Conservation (phyloP, 306 rosid genomes). For the Luffa aegyptiaca region DNA sequence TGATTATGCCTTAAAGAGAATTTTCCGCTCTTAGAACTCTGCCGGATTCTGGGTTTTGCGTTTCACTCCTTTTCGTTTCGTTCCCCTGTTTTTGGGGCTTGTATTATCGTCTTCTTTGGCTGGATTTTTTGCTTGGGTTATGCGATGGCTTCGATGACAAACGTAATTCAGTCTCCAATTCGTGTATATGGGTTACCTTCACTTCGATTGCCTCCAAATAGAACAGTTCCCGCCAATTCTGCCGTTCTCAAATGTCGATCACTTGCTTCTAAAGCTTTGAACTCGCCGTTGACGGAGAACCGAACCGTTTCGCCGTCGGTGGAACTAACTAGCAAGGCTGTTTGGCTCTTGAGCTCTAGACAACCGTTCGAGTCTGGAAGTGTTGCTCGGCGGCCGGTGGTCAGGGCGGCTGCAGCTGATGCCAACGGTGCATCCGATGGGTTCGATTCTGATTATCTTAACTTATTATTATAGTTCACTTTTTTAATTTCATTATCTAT, state of each 20-base stretch:
- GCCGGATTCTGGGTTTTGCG: not conserved
- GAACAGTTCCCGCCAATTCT: conserved; percentile 15
- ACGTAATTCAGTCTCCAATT: conserved; percentile 30
- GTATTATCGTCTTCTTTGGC: not conserved
- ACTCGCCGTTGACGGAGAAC: conserved; percentile 28
- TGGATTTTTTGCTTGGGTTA: not conserved
- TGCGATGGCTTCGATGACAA: conserved; percentile 31
- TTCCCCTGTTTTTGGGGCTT: not conserved
- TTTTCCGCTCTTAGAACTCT: not conserved
- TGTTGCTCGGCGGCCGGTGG: conserved; percentile 19
- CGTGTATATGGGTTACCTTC: conserved; percentile 23
- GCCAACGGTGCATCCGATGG: conserved; percentile 36
- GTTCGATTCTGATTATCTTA: conserved; percentile 16
- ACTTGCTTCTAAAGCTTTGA: conserved; percentile 15
- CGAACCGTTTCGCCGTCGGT: not conserved
- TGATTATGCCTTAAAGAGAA: not conserved
- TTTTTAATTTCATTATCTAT: not conserved
- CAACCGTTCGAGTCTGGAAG: conserved; percentile 26
- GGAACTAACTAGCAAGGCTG: conserved; percentile 14
- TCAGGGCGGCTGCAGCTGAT: conserved; percentile 43
- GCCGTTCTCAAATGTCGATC: conserved; percentile 20
- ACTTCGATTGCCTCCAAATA: conserved; percentile 16
- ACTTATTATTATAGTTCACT: not conserved
- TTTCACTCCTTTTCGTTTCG: not conserved
- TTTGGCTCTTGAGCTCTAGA: conserved; percentile 21